Base-by-base conservation (phyloP, 1,284 basidiomycete genomes). In the Heliocybe sulcata region DNA sequence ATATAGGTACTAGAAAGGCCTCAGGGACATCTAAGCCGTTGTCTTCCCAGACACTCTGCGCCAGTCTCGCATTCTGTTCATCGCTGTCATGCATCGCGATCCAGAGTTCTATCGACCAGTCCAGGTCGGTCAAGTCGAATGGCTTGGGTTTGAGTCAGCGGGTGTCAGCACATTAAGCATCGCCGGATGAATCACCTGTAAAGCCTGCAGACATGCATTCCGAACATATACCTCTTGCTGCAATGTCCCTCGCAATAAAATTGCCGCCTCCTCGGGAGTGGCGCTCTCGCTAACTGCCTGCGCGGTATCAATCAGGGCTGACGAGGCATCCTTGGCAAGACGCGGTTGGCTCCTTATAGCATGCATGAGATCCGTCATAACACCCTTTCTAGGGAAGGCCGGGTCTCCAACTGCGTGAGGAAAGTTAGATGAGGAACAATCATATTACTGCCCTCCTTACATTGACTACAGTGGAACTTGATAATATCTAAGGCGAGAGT, bases 21-120 rank as follows among this genome's bases (percentile, higher is more conserved):
- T 92, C 90, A 0, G 91, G 83, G 4, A 97, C 83, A 64, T 98
- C 94, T 35, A 99, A 71, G 11, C 92, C 95, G 63, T 99, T 99
- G 64, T 99, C 97, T 56, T 97, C 94, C 96, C 95, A 99, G 11
- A 94, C 69, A 63, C 88, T 85, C 26, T 76, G 74, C 8, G 95
- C 95, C 38, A 98, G 74, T 47, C 87, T 78, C 0, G 87, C 85
- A 61, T 97, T 98, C 65, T 96, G 92, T 61, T 94, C 92, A 66
- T 99, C 96, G 4, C 83, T 82, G 59, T 99, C 97, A 63, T 98
- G 93, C 58, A 83, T 87, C 2, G 91, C 90, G 35, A 98, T 81
- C 85, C 92, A 94, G 0, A 99, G 71, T 67, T 92, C 86, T 1
- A 90, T 81, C 4, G 89, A 92, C 87, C 94, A 99, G 58, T 96